Conservation (phyloP, 495 filamentous ascomycete genomes). For the Aspergillus affinis region DNA sequence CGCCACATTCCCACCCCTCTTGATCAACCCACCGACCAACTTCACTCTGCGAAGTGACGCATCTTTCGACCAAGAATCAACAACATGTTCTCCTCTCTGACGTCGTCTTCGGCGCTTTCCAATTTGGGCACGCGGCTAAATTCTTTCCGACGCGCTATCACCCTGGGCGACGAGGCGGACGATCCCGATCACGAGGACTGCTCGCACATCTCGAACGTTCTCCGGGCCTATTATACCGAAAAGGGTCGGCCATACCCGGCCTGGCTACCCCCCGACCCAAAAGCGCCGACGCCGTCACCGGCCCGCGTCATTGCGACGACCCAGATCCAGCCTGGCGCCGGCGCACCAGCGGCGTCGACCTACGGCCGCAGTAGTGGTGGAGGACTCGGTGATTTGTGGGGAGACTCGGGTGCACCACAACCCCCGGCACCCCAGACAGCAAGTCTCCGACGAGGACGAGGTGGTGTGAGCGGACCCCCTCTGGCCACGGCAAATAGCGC, state of each 20-base stretch:
- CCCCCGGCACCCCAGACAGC: slow-evolving; percentile 49
- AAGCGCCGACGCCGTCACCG: slow-evolving; percentile 61
- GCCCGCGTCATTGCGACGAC: slow-evolving; percentile 51
- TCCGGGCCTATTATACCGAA: slow-evolving; percentile 93
- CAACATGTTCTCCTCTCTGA: slow-evolving; percentile 70
- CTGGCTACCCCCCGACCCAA: slow-evolving; percentile 89
- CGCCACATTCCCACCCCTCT: slow-evolving; percentile 4
- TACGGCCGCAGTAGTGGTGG: slow-evolving; percentile 43
- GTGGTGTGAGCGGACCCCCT: slow-evolving; percentile 7
- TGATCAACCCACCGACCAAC: background rate
- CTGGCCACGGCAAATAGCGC: slow-evolving; percentile 12
- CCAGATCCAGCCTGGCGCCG: slow-evolving; percentile 48
- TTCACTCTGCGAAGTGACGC: background rate
- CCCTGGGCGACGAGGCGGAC: slow-evolving; percentile 76
- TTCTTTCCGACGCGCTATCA: slow-evolving; percentile 75
- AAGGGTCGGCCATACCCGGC: slow-evolving; percentile 77
- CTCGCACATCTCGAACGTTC: slow-evolving; percentile 89
- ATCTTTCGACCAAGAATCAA: background rate
- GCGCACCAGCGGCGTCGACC: slow-evolving; percentile 28
- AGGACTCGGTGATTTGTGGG: slow-evolving; percentile 82
- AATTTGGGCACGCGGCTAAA: slow-evolving; percentile 76
- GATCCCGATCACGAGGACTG: slow-evolving; percentile 85
- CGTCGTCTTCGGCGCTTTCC: slow-evolving; percentile 65
- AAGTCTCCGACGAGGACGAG: slow-evolving; percentile 53
- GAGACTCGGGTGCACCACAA: slow-evolving; percentile 52